phyloP scores from a whole-genome alignment of 2,329 filamentous ascomycete genomes.

The Diplodia corticola region DNA sequence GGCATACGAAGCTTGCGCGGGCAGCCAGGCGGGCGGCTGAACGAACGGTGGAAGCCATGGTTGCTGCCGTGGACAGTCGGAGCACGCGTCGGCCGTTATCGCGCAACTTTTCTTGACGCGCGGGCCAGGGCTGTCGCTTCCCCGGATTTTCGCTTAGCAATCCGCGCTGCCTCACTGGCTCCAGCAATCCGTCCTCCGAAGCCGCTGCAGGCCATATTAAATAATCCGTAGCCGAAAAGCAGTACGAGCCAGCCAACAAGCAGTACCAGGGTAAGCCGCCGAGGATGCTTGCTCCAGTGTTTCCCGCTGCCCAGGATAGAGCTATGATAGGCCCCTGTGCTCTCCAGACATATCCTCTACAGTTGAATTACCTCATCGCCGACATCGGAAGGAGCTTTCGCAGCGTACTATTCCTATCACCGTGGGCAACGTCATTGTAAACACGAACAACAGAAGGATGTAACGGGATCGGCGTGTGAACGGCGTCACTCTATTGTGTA shows the following conservation, averaged over 20 bases:
- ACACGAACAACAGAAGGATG: too few relatives aligned
- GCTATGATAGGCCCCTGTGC: not conserved
- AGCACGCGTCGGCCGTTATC: conserved; percentile 18
- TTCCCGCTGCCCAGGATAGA: not conserved
- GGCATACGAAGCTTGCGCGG: conserved; percentile 35
- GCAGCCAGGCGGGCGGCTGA: conserved; percentile 36
- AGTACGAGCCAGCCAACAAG: not conserved
- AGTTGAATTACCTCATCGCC: not conserved
- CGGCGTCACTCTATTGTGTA: too few relatives aligned
- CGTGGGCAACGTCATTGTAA: too few relatives aligned
- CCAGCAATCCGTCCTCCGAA: not conserved
- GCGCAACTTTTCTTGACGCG: conserved; percentile 21
- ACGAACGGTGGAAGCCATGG: conserved; percentile 41
- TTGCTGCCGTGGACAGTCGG: conserved; percentile 16
- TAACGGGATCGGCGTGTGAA: too few relatives aligned
- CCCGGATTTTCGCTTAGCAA: conserved; percentile 24
- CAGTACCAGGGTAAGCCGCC: not conserved
- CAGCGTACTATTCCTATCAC: too few relatives aligned
- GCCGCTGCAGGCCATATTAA: not conserved
- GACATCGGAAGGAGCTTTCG: not conserved
- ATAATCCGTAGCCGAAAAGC: not conserved
- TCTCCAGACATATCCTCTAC: not conserved
- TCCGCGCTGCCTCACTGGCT: conserved; percentile 15
- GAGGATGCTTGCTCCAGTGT: not conserved
- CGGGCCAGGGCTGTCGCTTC: conserved; percentile 1